phyloP scores from a whole-genome alignment of 129 eudicot species.

The Sambucus nigra region DNA sequence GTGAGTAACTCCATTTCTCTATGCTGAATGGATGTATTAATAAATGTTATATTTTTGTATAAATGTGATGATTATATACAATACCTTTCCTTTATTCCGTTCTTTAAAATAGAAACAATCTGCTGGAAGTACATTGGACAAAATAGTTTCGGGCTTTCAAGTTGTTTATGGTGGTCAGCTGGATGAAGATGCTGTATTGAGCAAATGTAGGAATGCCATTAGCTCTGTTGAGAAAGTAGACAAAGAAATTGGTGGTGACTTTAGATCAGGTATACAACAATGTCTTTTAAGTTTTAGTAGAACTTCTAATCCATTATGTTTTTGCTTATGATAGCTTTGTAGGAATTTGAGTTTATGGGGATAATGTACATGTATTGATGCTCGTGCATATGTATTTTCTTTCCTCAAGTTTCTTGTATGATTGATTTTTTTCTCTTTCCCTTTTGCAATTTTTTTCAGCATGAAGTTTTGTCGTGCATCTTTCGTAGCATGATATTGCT shows the following conservation, averaged over 20 bases:
- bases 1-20: constrained; percentile 23
- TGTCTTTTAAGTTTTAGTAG: too few species aligned
- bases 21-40: background rate
- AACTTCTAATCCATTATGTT: too few species aligned
- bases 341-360: too few species aligned
- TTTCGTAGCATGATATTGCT: too few species aligned
- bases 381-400: too few species aligned
- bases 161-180: constrained; percentile 41
- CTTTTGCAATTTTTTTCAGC: too few species aligned
- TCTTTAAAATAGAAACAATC: constrained; percentile 40
- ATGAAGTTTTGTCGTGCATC: too few species aligned
- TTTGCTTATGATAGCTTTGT: too few species aligned
- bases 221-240: constrained; percentile 59
- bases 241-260: constrained; percentile 53
- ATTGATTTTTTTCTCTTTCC: too few species aligned
- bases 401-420: too few species aligned
- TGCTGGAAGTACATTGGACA: constrained; percentile 61
- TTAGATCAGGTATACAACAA: constrained; percentile 61
- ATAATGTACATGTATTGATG: too few species aligned
- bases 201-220: constrained; percentile 53
- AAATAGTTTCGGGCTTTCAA: constrained; percentile 70
- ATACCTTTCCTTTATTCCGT: background rate
- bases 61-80: background rate
- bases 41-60: background rate
- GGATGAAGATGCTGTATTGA: constrained; percentile 62